phyloP scores from a whole-genome alignment of 352 stramenopile species.

The Globisporangium cystogenes region DNA sequence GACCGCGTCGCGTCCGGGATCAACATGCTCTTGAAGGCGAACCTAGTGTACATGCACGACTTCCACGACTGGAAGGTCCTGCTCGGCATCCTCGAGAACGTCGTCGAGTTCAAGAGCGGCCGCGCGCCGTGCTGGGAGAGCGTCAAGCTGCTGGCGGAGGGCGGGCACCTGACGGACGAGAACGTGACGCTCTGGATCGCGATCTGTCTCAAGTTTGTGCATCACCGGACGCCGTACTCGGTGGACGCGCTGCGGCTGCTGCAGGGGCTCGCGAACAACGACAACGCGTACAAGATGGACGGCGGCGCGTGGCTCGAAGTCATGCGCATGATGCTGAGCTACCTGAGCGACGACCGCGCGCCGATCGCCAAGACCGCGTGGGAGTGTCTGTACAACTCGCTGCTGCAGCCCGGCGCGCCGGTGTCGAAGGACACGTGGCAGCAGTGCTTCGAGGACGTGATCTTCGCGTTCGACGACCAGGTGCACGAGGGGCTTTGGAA shows the following conservation, averaged over 20 bases:
- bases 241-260: conserved; percentile 72
- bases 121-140: conserved; percentile 73
- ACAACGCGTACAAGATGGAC: conserved; percentile 72
- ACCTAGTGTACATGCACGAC: conserved; percentile 86
- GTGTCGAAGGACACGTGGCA: conserved; percentile 76
- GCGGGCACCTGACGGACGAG: conserved; percentile 65
- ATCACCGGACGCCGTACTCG: conserved; percentile 68
- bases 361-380: conserved; percentile 77
- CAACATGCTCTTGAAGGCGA: conserved; percentile 82
- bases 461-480: conserved; percentile 86
- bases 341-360: conserved; percentile 71
- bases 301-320: conserved; percentile 73
- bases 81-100: conserved; percentile 65
- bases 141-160: conserved; percentile 61
- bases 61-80: conserved; percentile 78
- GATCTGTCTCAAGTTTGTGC: conserved; percentile 72
- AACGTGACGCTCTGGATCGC: conserved; percentile 83
- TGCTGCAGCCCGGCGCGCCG: conserved; percentile 62
- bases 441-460: conserved; percentile 81
- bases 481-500: conserved; percentile 50
- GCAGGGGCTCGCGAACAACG: conserved; percentile 65
- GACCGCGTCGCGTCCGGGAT: conserved; percentile 75
- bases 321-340: conserved; percentile 84
- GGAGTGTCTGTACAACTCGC: conserved; percentile 80
- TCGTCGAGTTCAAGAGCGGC: conserved; percentile 76